phyloP scores from a whole-genome alignment of 257 asterid species.

The Solanum habrochaites region DNA sequence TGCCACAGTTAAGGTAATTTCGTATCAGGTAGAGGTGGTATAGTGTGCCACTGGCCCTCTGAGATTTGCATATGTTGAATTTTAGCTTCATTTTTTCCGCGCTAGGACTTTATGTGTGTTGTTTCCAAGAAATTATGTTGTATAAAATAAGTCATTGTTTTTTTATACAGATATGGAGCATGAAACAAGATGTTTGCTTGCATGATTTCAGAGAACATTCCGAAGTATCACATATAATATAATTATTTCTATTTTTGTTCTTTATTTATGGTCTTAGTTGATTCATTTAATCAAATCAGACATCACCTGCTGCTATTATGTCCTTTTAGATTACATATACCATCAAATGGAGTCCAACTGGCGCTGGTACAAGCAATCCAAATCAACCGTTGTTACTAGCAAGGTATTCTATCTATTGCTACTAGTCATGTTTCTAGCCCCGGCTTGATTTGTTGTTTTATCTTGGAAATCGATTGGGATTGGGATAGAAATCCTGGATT shows the following conservation, averaged over 20 bases:
- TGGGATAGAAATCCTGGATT: background rate
- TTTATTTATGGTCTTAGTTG: background rate
- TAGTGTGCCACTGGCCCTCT: background rate
- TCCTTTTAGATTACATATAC: conserved; percentile 70
- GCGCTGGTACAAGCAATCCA: conserved; percentile 77
- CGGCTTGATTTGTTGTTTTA: background rate
- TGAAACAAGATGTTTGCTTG: conserved; percentile 27
- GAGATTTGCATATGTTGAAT: background rate
- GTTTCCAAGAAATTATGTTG: background rate
- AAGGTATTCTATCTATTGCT: conserved; percentile 30
- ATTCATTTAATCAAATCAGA: background rate
- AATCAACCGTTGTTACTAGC: conserved; percentile 67
- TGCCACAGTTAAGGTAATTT: conserved; percentile 74
- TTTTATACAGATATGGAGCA: conserved; percentile 75
- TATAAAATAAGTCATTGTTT: background rate
- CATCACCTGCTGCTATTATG: background rate
- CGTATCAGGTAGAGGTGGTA: background rate
- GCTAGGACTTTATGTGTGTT: background rate
- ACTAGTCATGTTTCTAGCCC: background rate
- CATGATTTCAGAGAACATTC: conserved; percentile 50
- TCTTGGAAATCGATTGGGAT: background rate
- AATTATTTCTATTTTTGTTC: background rate
- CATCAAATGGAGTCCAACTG: conserved; percentile 93
- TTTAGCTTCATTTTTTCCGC: background rate
- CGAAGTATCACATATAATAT: conserved; percentile 30